Evolutionary conservation across 2,329 filamentous ascomycete species (phyloP).

Genomic region (Ustulina deusta): DNA sequence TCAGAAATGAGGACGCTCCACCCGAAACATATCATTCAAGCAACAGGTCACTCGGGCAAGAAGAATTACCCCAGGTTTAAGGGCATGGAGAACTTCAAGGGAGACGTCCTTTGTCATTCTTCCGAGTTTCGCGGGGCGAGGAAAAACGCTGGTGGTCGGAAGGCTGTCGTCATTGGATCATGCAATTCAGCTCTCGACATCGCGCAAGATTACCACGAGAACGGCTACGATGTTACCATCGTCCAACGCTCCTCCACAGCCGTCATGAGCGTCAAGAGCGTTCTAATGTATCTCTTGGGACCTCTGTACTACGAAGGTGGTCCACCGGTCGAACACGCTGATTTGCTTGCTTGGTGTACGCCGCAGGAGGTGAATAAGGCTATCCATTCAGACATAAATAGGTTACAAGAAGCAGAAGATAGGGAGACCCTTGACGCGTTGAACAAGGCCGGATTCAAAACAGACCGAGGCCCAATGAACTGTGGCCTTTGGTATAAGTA

Average conservation of each 20-base stretch:
- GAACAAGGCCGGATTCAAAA: constrained; percentile 66
- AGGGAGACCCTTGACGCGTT: constrained; percentile 60
- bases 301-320: constrained; percentile 63
- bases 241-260: constrained; percentile 70
- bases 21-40: constrained; percentile 73
- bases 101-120: constrained; percentile 66
- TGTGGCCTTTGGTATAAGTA: constrained; percentile 70
- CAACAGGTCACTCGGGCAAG: constrained; percentile 76
- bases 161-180: constrained; percentile 67
- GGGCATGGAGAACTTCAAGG: constrained; percentile 65
- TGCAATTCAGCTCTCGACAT: constrained; percentile 72
- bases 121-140: constrained; percentile 62
- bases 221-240: constrained; percentile 70
- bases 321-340: constrained; percentile 74
- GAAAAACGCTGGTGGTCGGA: constrained; percentile 56
- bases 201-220: constrained; percentile 68
- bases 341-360: constrained; percentile 68
- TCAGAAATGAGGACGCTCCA: constrained; percentile 66
- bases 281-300: constrained; percentile 65
- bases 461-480: constrained; percentile 67
- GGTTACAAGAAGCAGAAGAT: constrained; percentile 53
- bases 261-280: constrained; percentile 63
- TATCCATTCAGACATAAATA: constrained; percentile 62
- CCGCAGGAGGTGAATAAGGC: constrained; percentile 72
- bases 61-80: constrained; percentile 70